These are phyloP conservation scores for Starmera caribaea DNA, from an alignment of 805 yeast species.

Conservation along the genomic window DNA sequence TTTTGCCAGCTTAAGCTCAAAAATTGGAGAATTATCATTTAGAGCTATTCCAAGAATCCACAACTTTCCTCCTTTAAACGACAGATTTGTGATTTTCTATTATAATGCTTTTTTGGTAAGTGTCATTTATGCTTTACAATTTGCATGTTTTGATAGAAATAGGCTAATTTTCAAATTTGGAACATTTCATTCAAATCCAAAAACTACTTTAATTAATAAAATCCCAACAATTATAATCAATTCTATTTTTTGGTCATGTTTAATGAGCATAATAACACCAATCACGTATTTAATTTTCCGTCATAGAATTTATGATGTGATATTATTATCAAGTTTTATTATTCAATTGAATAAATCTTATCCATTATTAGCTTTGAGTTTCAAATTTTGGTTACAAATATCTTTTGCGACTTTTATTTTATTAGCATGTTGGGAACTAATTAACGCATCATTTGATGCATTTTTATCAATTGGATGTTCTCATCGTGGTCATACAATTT, in stretches of 20 bases:
- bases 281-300: slow-evolving; percentile 31
- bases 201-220: slow-evolving; percentile 19
- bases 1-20: slow-evolving; percentile 15
- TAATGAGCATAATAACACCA: slow-evolving; percentile 25
- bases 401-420: slow-evolving; percentile 25
- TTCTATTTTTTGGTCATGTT: slow-evolving; percentile 23
- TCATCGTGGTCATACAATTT: slow-evolving; percentile 53
- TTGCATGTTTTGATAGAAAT: slow-evolving; percentile 44
- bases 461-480: slow-evolving; percentile 67
- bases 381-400: slow-evolving; percentile 21
- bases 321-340: slow-evolving; percentile 22
- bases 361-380: slow-evolving; percentile 29
- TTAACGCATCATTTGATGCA: slow-evolving; percentile 50
- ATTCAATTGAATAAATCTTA: slow-evolving; percentile 29
- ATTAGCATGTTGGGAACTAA: slow-evolving; percentile 39
- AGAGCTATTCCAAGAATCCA: slow-evolving; percentile 26
- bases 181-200: slow-evolving; percentile 28
- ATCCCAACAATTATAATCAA: slow-evolving; percentile 27
- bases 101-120: slow-evolving; percentile 33
- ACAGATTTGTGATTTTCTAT: slow-evolving; percentile 39
- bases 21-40: slow-evolving; percentile 13
- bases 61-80: slow-evolving; percentile 32
- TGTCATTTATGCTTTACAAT: slow-evolving; percentile 38
- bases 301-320: slow-evolving; percentile 30
- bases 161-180: slow-evolving; percentile 36